A percentile compares a stretch with the other conserved stretches of the same genome.
Evolutionary conservation across 345 rosid species (phyloP).

Genomic region (Lepidium africanum): DNA sequence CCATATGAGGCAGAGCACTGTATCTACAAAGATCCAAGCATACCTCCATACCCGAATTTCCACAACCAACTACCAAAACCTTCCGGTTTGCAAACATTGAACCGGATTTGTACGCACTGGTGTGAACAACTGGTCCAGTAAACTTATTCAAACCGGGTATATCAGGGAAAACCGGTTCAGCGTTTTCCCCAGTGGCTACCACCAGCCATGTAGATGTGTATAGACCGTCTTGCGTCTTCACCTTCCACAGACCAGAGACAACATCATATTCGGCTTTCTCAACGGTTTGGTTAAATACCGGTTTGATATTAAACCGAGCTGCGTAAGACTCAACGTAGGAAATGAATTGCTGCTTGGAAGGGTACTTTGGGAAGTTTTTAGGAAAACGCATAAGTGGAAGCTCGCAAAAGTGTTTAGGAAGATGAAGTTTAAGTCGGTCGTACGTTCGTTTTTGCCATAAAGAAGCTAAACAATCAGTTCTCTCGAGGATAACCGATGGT

Average conservation of each 20-base stretch:
- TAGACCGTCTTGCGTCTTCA: slow-evolving; percentile 43
- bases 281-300: slow-evolving; percentile 59
- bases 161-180: slow-evolving; percentile 67
- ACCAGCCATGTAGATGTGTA: slow-evolving; percentile 63
- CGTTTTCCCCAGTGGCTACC: slow-evolving; percentile 84
- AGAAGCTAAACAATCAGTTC: slow-evolving; percentile 67
- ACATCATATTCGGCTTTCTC: slow-evolving; percentile 48
- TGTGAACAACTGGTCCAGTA: slow-evolving; percentile 46
- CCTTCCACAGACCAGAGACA: slow-evolving; percentile 47
- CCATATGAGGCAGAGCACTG: slow-evolving; percentile 58
- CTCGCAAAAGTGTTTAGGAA: slow-evolving; percentile 78
- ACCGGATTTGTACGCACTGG: slow-evolving; percentile 64
- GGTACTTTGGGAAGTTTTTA: slow-evolving; percentile 61
- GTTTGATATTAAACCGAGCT: slow-evolving; percentile 49
- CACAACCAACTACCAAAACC: slow-evolving; percentile 80
- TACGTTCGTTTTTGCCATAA: slow-evolving; percentile 74
- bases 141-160: slow-evolving; percentile 47
- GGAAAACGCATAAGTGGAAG: slow-evolving; percentile 74
- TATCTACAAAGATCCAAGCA: slow-evolving; percentile 67
- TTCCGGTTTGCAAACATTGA: slow-evolving; percentile 34
- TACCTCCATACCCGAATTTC: slow-evolving; percentile 93
- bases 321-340: slow-evolving; percentile 74
- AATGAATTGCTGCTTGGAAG: slow-evolving; percentile 59
- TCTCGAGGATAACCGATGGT: slow-evolving; percentile 70
- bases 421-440: slow-evolving; percentile 84